phyloP scores from a whole-genome alignment of 2,329 filamentous ascomycete species.

The Colletotrichum echinochloae region DNA sequence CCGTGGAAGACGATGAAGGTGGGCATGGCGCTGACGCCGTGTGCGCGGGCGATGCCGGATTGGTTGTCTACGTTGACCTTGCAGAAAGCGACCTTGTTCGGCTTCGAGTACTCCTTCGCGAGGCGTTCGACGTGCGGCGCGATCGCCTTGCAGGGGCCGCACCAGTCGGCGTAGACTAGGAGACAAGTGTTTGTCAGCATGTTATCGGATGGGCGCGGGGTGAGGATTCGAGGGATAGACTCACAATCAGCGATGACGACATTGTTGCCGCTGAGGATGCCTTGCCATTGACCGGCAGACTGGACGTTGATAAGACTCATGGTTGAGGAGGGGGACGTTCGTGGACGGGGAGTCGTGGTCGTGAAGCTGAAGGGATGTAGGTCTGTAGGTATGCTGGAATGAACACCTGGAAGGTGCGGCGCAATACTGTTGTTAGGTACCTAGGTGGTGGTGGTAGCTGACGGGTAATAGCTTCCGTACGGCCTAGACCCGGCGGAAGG shows the following conservation, averaged over 20 bases:
- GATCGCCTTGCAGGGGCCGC: conserved; percentile 92
- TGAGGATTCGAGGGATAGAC: conserved; percentile 50
- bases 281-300: conserved; percentile 78
- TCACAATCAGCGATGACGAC: conserved; percentile 93
- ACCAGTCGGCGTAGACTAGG: conserved; percentile 94
- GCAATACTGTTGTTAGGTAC: background rate
- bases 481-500: conserved; percentile 34
- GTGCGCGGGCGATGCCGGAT: conserved; percentile 78
- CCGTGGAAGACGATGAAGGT: conserved; percentile 93
- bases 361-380: conserved; percentile 10
- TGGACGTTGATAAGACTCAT: conserved; percentile 69
- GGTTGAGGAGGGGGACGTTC: conserved; percentile 33
- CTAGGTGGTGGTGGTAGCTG: background rate
- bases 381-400: background rate
- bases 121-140: conserved; percentile 90
- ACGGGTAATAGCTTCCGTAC: conserved; percentile 21
- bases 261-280: conserved; percentile 76
- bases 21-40: conserved; percentile 88
- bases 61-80: conserved; percentile 93
- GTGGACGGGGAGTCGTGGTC: conserved; percentile 23
- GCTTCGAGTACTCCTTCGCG: conserved; percentile 81
- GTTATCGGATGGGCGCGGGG: conserved; percentile 25
- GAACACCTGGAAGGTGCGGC: conserved; percentile 8
- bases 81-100: conserved; percentile 86
- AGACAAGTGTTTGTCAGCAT: conserved; percentile 45